Evolutionary conservation across 2,329 filamentous ascomycete species (phyloP), one percentile per base, ranked within the genome.

Genomic region (Cladorrhinum sp.): DNA sequence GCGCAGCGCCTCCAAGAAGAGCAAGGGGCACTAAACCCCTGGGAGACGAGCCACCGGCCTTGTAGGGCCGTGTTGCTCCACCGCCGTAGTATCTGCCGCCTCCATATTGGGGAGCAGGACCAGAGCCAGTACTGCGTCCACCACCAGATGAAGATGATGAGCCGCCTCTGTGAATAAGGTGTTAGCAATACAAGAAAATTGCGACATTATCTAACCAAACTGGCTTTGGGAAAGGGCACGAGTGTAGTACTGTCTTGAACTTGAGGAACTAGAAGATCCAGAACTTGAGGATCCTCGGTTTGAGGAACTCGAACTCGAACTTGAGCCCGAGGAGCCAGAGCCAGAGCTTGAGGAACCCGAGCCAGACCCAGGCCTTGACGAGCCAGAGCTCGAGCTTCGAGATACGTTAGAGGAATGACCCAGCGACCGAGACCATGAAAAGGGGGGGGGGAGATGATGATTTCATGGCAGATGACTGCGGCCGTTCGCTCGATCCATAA

Each of bases 21-120:
- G 85, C 72, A 16, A 85, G 79, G 0, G 77, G 74, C 25, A 85
- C 72, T 38, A 89, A 52, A n/a, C 52, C 80, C 2, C 81, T 79
- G 2, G 78, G 80, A 1, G 79, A 79, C 12, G 59, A 61, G 0
- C 41, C n/a, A 6, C 87, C 88, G 2, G 88, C 65, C 1, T 67
- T 62, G 74, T 90, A 93, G 1, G 90, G 88, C 0, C 71, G 70
- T 2, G 76, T 62, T 0, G 85, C 81, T 53, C 90, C 90, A 53
- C 88, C 88, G 38, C 83, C 82, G 69, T 92, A 92, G 72, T 81
- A 90, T 55, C 71, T 68, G 7, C 87, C 86, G 38, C 85, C 85
- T 50, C 85, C 87, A 68, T 82, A 91, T 0, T 69, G 62, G 2
- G 84, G 85, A 16, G 76, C 67, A 1, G 81, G 75, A 16, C 88